Evolutionary conservation across 2,329 filamentous ascomycete genomes (phyloP).

Genomic region (Beauveria brongniartii): DNA sequence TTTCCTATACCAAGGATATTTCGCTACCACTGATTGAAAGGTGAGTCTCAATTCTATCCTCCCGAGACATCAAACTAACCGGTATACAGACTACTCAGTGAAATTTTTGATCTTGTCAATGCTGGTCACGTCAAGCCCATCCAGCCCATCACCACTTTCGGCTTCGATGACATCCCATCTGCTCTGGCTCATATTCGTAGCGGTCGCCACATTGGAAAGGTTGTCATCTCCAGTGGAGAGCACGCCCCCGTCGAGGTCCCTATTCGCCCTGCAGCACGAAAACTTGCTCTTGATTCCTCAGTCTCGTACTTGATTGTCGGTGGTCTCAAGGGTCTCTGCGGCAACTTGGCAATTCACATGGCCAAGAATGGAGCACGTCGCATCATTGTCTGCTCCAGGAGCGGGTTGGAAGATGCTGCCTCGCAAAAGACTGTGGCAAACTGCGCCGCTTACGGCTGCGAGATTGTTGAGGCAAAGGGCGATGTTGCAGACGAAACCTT

Average conservation of each 20-base stretch:
- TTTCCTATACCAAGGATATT: slow-evolving; percentile 14
- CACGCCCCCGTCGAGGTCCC: neutral
- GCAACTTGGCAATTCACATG: slow-evolving; percentile 20
- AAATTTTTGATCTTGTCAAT: slow-evolving; percentile 15
- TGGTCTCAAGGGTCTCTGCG: slow-evolving; percentile 21
- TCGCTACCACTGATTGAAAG: neutral
- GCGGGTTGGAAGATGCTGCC: slow-evolving; percentile 15
- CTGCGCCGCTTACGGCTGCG: slow-evolving; percentile 15
- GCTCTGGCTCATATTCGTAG: slow-evolving; percentile 33
- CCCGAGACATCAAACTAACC: neutral
- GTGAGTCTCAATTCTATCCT: neutral
- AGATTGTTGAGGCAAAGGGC: slow-evolving; percentile 17
- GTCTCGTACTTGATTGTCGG: slow-evolving; percentile 22
- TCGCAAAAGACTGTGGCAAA: slow-evolving; percentile 13
- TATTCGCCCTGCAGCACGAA: neutral
- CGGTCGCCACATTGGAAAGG: slow-evolving; percentile 33
- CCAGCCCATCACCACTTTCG: slow-evolving; percentile 18
- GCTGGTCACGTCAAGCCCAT: slow-evolving; percentile 16
- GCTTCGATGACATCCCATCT: slow-evolving; percentile 21
- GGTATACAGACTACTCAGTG: slow-evolving; percentile 8
- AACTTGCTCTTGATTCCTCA: neutral
- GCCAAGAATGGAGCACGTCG: slow-evolving; percentile 20
- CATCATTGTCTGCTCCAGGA: slow-evolving; percentile 19
- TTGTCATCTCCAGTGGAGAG: slow-evolving; percentile 10
- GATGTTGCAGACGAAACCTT: slow-evolving; percentile 20